Percentiles rank a stretch among this genome's conserved stretches.
Evolutionary conservation across 169 alveolate genomes (phyloP).

Genomic region (Blepharisma undulans): DNA sequence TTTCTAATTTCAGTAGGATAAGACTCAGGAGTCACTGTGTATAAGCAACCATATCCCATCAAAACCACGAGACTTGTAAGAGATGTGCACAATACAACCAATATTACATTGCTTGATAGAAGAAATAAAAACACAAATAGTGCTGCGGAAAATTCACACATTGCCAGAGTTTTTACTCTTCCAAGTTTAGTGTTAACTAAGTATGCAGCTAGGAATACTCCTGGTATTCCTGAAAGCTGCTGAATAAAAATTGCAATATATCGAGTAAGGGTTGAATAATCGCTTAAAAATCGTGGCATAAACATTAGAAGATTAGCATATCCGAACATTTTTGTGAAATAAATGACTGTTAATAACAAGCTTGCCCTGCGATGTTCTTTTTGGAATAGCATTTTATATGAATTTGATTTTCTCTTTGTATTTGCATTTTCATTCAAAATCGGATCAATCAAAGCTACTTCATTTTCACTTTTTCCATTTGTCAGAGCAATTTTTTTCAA

Average conservation of each 20-base stretch:
- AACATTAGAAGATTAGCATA: neutral
- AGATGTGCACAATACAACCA: neutral
- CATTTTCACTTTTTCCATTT: neutral
- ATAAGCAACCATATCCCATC: neutral
- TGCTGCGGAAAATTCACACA: neutral
- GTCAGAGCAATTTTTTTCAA: neutral
- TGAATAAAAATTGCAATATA: neutral
- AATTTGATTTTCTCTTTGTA: neutral
- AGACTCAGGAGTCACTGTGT: constrained; percentile 33
- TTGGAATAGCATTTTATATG: neutral
- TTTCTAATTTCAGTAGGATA: constrained; percentile 31
- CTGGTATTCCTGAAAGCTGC: constrained; percentile 17
- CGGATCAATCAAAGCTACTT: neutral
- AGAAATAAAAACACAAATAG: constrained; percentile 5
- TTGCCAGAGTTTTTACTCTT: neutral
- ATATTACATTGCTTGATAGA: neutral
- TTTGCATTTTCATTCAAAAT: neutral
- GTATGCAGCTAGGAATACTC: neutral
- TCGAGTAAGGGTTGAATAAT: neutral
- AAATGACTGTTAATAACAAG: neutral
- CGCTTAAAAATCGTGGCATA: neutral
- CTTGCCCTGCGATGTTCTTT: neutral
- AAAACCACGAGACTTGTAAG: neutral
- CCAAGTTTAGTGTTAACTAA: constrained; percentile 27
- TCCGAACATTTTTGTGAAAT: neutral